phyloP scores from a whole-genome alignment of 768 basidiomycete genomes.

The Boletellus emodensis region DNA sequence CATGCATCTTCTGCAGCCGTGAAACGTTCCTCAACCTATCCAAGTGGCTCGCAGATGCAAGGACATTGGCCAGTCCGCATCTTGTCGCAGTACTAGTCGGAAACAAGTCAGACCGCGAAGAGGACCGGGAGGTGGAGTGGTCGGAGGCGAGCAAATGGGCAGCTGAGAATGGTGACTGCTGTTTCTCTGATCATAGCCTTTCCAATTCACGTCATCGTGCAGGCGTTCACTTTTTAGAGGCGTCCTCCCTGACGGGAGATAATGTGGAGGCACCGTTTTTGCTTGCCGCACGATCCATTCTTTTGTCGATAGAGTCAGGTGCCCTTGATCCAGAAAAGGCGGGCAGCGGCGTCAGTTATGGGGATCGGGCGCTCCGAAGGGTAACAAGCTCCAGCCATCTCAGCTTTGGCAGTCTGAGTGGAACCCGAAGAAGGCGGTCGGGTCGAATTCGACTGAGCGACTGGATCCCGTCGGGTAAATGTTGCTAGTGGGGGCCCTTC shows the following conservation, averaged over 20 bases:
- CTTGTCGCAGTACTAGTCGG: slow-evolving; percentile 89
- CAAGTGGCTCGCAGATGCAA: slow-evolving; percentile 90
- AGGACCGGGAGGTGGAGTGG: slow-evolving; percentile 94
- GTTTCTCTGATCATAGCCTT: slow-evolving; percentile 1
- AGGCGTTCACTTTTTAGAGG: slow-evolving; percentile 94
- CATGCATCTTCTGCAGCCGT: slow-evolving; percentile 52
- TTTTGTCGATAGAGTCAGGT: slow-evolving; percentile 88
- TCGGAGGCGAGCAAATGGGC: slow-evolving; percentile 95
- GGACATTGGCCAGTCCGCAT: slow-evolving; percentile 89
- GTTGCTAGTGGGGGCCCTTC: slow-evolving; percentile 47
- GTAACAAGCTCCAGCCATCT: slow-evolving; percentile 89
- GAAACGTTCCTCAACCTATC: slow-evolving; percentile 80
- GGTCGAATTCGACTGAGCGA: slow-evolving; percentile 57
- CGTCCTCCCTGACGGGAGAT: slow-evolving; percentile 87
- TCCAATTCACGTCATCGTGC: slow-evolving; percentile 5
- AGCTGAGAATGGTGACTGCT: slow-evolving; percentile 77
- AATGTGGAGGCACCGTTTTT: slow-evolving; percentile 94
- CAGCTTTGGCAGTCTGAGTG: slow-evolving; percentile 79
- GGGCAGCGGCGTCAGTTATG: slow-evolving; percentile 94
- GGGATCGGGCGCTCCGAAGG: slow-evolving; percentile 86
- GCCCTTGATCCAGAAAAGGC: slow-evolving; percentile 89
- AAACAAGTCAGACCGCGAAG: slow-evolving; percentile 93
- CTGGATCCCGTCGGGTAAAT: slow-evolving; percentile 61
- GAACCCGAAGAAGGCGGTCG: slow-evolving; percentile 53
- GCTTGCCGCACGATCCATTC: slow-evolving; percentile 79